Base-by-base conservation (phyloP, 2,329 filamentous ascomycete genomes). In the Eutypa lata region DNA sequence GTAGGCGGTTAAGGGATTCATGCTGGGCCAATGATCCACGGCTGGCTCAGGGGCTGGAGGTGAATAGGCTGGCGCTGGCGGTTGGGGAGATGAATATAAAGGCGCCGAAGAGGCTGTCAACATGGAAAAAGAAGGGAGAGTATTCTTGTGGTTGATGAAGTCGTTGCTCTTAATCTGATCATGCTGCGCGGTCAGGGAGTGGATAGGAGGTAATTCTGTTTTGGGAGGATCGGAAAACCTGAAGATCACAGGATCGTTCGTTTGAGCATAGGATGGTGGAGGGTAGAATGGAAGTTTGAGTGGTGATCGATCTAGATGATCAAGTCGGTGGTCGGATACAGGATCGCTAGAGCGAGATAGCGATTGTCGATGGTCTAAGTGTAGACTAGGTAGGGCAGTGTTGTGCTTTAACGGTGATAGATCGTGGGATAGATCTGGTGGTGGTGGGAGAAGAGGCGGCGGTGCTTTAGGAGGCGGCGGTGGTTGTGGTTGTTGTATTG, bases 1-100 rank as follows among this genome's bases (percentile, higher is more conserved):
- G 58, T 78, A 81, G 7, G 73, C 70, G 10, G 77, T 76, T 19
- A 80, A 65, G 0, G 77, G 76, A 52, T 80, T 80, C 47, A 79
- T 63, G 54, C 73, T 75, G 21, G 76, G 75, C 79, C 79, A 82
- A 54, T 73, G 70, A 24, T 61, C 65, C 22, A n/a, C n/a, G n/a
- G 65, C 45, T 50, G 66, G 54, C 38, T 67, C 53, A 31, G 65
- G 55, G 49, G 55, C 60, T 18, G 62, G 55, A 37, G 61, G 59
- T 38, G 63, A 61, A 48, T 65, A 63, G 1, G 61, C 54, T 35
- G 64, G 61, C 33, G 67, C 64, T 7, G 65, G 59, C 42, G 58
- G 61, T 47, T 62, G 64, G 10, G 63, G 57, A 42, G 66, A 53
- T 18, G 61, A 52, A 53, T 65, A 64, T 44, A 63, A 28, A 37